These are phyloP conservation scores for Chrysoporthe puriensis DNA, from an alignment of 2,329 filamentous ascomycete genomes.

Conservation along the genomic window DNA sequence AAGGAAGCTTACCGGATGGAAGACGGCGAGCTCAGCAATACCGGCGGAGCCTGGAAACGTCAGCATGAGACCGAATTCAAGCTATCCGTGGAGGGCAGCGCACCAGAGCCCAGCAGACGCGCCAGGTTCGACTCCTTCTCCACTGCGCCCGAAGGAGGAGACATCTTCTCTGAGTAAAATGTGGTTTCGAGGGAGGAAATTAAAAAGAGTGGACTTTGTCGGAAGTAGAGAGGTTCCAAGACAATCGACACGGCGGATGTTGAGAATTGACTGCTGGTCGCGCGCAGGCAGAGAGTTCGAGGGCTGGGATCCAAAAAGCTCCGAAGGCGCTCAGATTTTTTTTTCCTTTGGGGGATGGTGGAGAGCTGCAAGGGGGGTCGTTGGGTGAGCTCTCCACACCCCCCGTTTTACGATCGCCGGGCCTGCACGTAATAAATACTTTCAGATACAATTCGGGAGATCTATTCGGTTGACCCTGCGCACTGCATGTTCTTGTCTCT, in stretches of 20 bases:
- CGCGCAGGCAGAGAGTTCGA: slow-evolving; percentile 18
- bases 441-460: not conserved
- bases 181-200: slow-evolving; percentile 4
- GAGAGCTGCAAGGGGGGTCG: slow-evolving; percentile 20
- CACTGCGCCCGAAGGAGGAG: slow-evolving; percentile 54
- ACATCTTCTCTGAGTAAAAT: slow-evolving; percentile 51
- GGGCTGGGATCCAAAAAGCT: slow-evolving; percentile 10
- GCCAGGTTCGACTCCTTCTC: slow-evolving; percentile 89
- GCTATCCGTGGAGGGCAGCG: slow-evolving; percentile 18
- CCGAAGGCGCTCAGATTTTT: slow-evolving; percentile 27
- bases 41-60: slow-evolving; percentile 74
- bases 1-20: slow-evolving; percentile 71
- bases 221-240: slow-evolving; percentile 13
- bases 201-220: slow-evolving; percentile 8
- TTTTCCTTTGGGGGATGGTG: slow-evolving; percentile 16
- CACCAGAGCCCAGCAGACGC: slow-evolving; percentile 89
- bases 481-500: not conserved
- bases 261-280: slow-evolving; percentile 18
- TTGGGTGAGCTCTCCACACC: not conserved
- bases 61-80: slow-evolving; percentile 18
- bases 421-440: not conserved
- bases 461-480: not conserved
- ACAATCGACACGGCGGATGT: slow-evolving; percentile 17
- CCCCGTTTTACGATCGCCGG: not conserved
- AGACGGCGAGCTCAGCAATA: slow-evolving; percentile 90